Evolutionary conservation across 768 basidiomycete species (phyloP).

Genomic region (Gautieria morchelliformis): DNA sequence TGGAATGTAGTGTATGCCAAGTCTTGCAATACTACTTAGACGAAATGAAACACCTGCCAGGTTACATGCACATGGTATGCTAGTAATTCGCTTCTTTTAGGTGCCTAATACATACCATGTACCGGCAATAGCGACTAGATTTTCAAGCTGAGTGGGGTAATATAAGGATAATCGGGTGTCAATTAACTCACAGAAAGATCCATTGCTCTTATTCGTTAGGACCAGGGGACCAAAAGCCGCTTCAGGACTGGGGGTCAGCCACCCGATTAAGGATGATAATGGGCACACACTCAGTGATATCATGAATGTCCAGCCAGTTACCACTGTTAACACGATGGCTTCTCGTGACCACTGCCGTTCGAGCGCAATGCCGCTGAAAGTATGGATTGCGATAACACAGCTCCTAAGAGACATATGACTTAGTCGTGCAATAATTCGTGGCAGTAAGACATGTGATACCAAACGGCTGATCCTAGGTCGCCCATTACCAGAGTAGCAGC

Average conservation of each 20-base stretch:
- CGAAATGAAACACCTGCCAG: slow-evolving; percentile 3
- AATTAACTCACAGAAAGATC: slow-evolving; percentile 1
- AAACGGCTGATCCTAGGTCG: too few relatives aligned
- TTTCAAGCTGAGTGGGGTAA: background rate
- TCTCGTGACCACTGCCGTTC: background rate
- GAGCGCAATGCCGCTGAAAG: background rate
- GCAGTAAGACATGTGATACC: too few relatives aligned
- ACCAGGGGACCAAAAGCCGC: background rate
- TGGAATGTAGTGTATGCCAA: slow-evolving; percentile 2
- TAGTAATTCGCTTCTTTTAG: background rate
- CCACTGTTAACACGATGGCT: background rate
- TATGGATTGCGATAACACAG: slow-evolving; percentile 1
- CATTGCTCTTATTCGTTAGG: background rate
- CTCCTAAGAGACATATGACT: background rate
- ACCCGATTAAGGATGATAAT: too few relatives aligned
- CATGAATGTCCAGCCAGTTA: background rate
- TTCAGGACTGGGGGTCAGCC: background rate
- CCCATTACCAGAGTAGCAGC: too few relatives aligned
- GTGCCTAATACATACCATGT: background rate
- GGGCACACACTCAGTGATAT: background rate
- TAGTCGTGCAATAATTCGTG: too few relatives aligned
- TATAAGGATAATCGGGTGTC: too few relatives aligned
- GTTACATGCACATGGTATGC: background rate
- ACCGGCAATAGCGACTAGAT: background rate
- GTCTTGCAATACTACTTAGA: background rate